phyloP scores from a whole-genome alignment of 106 monocot genomes.

The Dendrobium nobile region DNA sequence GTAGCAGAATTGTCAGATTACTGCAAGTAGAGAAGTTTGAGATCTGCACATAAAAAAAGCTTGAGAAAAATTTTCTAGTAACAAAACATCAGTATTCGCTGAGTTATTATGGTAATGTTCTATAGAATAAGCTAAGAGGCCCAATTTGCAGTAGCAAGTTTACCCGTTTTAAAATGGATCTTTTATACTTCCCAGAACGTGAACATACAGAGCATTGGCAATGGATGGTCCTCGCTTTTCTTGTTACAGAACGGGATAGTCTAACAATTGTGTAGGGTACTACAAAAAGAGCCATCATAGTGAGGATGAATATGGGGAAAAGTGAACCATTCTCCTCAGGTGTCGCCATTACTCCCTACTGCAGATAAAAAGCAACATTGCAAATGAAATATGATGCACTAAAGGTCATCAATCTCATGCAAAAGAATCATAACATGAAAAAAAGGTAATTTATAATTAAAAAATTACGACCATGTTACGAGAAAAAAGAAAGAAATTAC shows the following conservation, averaged over 20 bases:
- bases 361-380: not conserved
- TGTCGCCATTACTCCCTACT: constrained; percentile 42
- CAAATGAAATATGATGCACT: not conserved
- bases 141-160: not conserved
- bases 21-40: constrained; percentile 79
- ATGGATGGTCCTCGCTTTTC: constrained; percentile 57
- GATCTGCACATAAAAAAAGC: constrained; percentile 44
- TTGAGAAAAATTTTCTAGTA: not conserved
- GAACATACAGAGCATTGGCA: constrained; percentile 66
- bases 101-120: not conserved
- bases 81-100: not conserved
- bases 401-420: not conserved
- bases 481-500: not conserved
- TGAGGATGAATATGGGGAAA: constrained; percentile 74
- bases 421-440: not conserved
- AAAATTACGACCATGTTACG: not conserved
- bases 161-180: constrained; percentile 76
- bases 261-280: constrained; percentile 71
- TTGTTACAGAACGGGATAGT: constrained; percentile 37
- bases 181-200: constrained; percentile 67
- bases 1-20: constrained; percentile 67
- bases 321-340: constrained; percentile 73
- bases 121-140: not conserved
- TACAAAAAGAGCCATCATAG: constrained; percentile 75
- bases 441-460: not conserved